Base-by-base conservation (phyloP, 2,329 filamentous ascomycete species). In the Hypocrella siamensis region DNA sequence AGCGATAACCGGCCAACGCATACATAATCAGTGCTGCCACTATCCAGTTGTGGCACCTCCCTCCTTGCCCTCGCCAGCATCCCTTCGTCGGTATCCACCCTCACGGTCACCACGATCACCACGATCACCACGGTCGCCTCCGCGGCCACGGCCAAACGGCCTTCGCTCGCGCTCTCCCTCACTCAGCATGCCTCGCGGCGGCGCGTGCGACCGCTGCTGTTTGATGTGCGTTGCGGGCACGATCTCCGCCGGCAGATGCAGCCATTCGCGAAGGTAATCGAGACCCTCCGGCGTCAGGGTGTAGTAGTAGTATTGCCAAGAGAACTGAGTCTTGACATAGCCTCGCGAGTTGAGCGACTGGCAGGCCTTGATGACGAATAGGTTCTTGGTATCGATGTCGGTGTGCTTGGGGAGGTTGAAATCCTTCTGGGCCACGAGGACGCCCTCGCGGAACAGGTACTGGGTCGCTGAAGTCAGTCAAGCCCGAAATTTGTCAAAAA, bases 291-390 rank as follows among this genome's bases (percentile, higher is more conserved):
- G 83, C 62, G 88, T 94, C 66, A 98, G 79, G 66, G 90, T 94
- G 79, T 98, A 98, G 82, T 98, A 98, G 80, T 96, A 93, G 76
- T 86, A 93, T 70, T 93, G 85, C 85, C 85, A 93, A 48, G 85
- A 93, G 81, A 98, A 98, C 67, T 92, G 90, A 53, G 90, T 98
- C 83, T 98, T 98, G 69, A 98, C 77, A 67, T 83, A 96, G 61
- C 88, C 88, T 62, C 90, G 88, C 51, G 86, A 94, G 70, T 78
- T 93, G 58, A 98, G 78, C 45, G 90, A 98, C 74, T 98, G 90
- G 69, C 77, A 79, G 56, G 90, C 90, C 79, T 98, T 98, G 77
- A 98, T 83, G 63, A 96, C 88, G 64, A 67, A 96, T 56, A 98
- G 83, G 78, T 98, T 98, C 80, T 93, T 93, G 65, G 85, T 93